Percentiles rank a stretch among this genome's conserved stretches.
phyloP scores from a whole-genome alignment of 1,139 yeast genomes.

The Candida sojae region DNA sequence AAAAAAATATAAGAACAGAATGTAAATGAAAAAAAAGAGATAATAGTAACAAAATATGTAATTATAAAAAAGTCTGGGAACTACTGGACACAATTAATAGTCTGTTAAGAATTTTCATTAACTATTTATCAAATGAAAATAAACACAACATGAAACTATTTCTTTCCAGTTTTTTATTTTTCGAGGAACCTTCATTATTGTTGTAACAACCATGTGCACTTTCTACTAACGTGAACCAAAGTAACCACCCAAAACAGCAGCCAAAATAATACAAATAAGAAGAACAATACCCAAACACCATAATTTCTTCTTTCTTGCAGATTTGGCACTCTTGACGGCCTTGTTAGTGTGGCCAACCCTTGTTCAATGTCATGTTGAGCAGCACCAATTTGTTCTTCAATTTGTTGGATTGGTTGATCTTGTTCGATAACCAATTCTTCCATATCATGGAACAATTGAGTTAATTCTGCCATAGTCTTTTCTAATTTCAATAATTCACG shows the following conservation, averaged over 20 bases:
- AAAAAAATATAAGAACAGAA: not conserved
- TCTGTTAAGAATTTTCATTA: too few species aligned
- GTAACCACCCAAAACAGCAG: slow-evolving; percentile 60
- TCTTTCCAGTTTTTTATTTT: too few species aligned
- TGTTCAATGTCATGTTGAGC: slow-evolving; percentile 92
- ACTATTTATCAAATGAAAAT: too few species aligned
- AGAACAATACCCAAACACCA: slow-evolving; percentile 76
- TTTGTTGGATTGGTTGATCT: slow-evolving; percentile 82
- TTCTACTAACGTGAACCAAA: slow-evolving; percentile 27
- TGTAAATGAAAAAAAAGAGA: not conserved
- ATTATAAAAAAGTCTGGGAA: not conserved
- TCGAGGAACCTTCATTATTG: too few species aligned
- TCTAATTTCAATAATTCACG: slow-evolving; percentile 93
- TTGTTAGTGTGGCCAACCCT: slow-evolving; percentile 90
- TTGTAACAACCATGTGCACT: not conserved
- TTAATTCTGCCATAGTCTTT: slow-evolving; percentile 92
- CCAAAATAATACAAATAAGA: slow-evolving; percentile 62
- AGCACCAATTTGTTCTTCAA: slow-evolving; percentile 75
- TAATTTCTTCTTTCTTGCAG: slow-evolving; percentile 89
- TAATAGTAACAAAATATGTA: not conserved
- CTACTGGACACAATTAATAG: not conserved
- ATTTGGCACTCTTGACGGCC: slow-evolving; percentile 86
- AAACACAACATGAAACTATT: too few species aligned
- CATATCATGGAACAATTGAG: slow-evolving; percentile 94
- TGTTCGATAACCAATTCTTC: slow-evolving; percentile 96